A percentile compares a stretch with the other conserved stretches of the same genome.
phyloP scores from a whole-genome alignment of 2,329 filamentous ascomycete species.

The Colletotrichum godetiae region DNA sequence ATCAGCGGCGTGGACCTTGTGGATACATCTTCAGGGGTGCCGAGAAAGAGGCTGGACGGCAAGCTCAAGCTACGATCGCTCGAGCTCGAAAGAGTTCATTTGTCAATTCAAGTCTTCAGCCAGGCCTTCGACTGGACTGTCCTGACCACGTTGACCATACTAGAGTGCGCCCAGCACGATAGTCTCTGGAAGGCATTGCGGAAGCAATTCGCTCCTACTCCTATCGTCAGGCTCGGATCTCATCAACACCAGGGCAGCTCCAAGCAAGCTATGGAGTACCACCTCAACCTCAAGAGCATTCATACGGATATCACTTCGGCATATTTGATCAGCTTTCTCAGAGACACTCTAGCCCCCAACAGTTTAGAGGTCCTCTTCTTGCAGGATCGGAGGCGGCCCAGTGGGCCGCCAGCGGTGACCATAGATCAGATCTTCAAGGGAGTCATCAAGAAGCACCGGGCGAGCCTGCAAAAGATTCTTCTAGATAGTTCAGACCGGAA shows the following conservation, averaged over 20 bases:
- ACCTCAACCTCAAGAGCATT: constrained; percentile 76
- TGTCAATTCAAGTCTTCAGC: constrained; percentile 78
- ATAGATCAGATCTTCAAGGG: constrained; percentile 79
- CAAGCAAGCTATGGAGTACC: constrained; percentile 61
- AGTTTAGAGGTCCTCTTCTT: constrained; percentile 83
- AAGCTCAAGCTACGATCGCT: constrained; percentile 76
- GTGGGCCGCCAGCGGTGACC: constrained; percentile 64
- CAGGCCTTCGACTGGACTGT: constrained; percentile 80
- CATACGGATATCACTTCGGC: constrained; percentile 80
- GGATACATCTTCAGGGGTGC: constrained; percentile 21
- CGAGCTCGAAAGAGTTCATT: constrained; percentile 78
- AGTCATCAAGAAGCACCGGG: constrained; percentile 75
- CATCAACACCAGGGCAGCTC: constrained; percentile 39
- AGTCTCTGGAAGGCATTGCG: constrained; percentile 80
- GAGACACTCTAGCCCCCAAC: constrained; percentile 81
- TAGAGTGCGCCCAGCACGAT: constrained; percentile 79
- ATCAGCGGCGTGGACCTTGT: not conserved
- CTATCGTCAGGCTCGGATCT: constrained; percentile 35
- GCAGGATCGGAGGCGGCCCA: constrained; percentile 67
- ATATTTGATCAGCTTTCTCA: constrained; percentile 78
- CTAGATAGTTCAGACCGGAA: constrained; percentile 74
- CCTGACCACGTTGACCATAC: constrained; percentile 77
- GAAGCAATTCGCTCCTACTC: constrained; percentile 66
- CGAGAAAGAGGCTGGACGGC: constrained; percentile 59
- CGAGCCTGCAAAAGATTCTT: constrained; percentile 78